phyloP scores from a whole-genome alignment of 2,329 filamentous ascomycete genomes.

The Apiospora malaysiana region DNA sequence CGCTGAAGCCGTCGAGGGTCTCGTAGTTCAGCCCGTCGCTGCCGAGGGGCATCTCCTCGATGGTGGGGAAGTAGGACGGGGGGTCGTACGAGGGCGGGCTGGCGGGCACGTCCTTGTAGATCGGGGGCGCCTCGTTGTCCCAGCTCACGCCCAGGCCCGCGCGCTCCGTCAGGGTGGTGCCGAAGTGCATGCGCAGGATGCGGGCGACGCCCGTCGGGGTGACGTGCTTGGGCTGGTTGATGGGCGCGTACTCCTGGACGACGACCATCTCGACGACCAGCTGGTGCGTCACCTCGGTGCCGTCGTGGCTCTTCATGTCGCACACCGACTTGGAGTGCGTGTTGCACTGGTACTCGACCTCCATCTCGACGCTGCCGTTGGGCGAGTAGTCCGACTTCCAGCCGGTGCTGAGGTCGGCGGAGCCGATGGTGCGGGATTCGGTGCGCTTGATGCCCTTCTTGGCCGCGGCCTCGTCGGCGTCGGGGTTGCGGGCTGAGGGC shows the following conservation, averaged over 20 bases:
- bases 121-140: conserved; percentile 93
- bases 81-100: conserved; percentile 75
- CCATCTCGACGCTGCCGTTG: conserved; percentile 73
- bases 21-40: conserved; percentile 23
- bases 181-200: conserved; percentile 92
- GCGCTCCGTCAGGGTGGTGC: conserved; percentile 79
- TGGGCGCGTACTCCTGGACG: conserved; percentile 83
- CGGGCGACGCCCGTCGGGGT: conserved; percentile 90
- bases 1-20: conserved; percentile 20
- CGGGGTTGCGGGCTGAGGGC: conserved; percentile 45
- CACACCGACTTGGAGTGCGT: conserved; percentile 70
- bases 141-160: conserved; percentile 89
- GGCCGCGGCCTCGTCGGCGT: conserved; percentile 47
- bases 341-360: conserved; percentile 76
- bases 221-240: conserved; percentile 69
- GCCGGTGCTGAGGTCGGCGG: conserved; percentile 80
- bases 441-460: conserved; percentile 75
- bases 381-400: conserved; percentile 79
- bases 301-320: conserved; percentile 76
- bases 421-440: conserved; percentile 78
- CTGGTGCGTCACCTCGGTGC: conserved; percentile 81
- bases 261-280: conserved; percentile 94
- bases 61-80: neutral
- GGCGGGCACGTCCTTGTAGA: conserved; percentile 91
- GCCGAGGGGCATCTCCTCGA: neutral